Conservation (phyloP, 163 green algal species). For the Scenedesmus sp. region DNA sequence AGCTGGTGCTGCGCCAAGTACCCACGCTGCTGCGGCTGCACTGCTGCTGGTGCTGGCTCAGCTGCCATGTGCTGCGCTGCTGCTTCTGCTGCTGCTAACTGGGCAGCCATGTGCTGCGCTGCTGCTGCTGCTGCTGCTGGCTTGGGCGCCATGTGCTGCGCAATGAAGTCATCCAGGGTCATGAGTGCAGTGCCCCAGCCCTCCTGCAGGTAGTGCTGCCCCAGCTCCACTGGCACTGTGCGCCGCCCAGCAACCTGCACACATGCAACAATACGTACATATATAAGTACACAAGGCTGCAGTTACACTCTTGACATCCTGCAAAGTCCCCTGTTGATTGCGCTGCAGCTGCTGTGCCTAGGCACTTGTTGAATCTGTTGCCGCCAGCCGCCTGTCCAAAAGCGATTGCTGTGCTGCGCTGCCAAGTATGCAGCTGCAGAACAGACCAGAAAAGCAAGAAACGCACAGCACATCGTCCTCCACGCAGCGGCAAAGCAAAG, state of each 20-base stretch:
- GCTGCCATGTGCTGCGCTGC: neutral
- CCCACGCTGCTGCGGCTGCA: slow-evolving; percentile 18
- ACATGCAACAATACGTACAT: neutral
- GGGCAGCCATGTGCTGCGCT: neutral
- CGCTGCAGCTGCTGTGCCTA: too few species aligned
- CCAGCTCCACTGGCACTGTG: slow-evolving; percentile 88
- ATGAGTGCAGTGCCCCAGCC: slow-evolving; percentile 87
- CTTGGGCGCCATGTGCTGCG: neutral
- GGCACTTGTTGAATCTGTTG: too few species aligned
- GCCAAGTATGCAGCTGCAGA: neutral
- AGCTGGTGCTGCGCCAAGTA: slow-evolving; percentile 95
- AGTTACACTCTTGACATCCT: too few species aligned
- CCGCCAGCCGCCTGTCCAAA: too few species aligned
- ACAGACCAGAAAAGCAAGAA: neutral
- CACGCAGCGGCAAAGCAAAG: neutral
- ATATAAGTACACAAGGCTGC: too few species aligned
- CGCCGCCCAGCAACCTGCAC: slow-evolving; percentile 68
- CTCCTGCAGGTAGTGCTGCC: slow-evolving; percentile 82
- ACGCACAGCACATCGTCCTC: neutral
- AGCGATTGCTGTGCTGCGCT: too few species aligned
- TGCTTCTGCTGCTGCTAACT: slow-evolving; percentile 26
- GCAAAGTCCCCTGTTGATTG: too few species aligned
- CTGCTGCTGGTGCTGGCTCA: neutral
- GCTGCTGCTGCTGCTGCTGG: neutral
- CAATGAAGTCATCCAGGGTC: slow-evolving; percentile 84